Evolutionary conservation across 768 basidiomycete genomes (phyloP), one percentile per base, ranked within the genome.

Genomic region (Trametes maxima): DNA sequence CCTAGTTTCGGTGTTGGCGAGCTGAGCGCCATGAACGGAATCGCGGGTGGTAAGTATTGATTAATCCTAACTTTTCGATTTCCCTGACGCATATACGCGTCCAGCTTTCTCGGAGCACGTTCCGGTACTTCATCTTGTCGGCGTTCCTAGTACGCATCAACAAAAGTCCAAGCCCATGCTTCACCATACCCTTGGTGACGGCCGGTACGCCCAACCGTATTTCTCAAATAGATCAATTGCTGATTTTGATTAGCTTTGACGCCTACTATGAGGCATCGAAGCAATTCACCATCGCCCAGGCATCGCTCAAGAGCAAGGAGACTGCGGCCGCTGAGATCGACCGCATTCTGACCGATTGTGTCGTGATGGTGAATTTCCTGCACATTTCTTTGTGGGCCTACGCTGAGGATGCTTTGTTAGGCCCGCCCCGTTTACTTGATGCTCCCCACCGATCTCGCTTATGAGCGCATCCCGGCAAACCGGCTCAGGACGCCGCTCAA

Each of bases 1-100:
- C 5, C 1, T 53, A 90, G 88, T 2, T 96, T 95, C 65, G 95
- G 95, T 56, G 95, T 97, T n/a, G 95, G 95, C 16, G 95, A 97
- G 72, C 76, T 96, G 45, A 90, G 88, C 42, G 94, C 94, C 4
- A 86, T 90, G 37, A 92, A 93, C 67, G 90, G 91, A 43, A 84
- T 95, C 62, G 92, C 89, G 28, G 89, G 89, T 67, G 85, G 88
- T 84, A 66, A 59, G 78, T 63, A 6, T 19, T 45, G 17, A 10
- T 47, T 37, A 42, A 4, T 13, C 10, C 8, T 47, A 22, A 8
- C 43, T 13, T 22, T 19, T 25, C 13, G 5, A 33, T 14, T 12
- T 16, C 19, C 21, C 13, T 11, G n/a, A 25, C 21, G 12, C 28
- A 7, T 19, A 13, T 37, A n/a, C 54, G 37, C 19, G 60, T 53